A percentile compares a stretch with the other conserved stretches of the same genome.
These are phyloP conservation scores for Coemansia sp. DNA, from an alignment of 192 early-diverging fungal species.

Conservation along the genomic window DNA sequence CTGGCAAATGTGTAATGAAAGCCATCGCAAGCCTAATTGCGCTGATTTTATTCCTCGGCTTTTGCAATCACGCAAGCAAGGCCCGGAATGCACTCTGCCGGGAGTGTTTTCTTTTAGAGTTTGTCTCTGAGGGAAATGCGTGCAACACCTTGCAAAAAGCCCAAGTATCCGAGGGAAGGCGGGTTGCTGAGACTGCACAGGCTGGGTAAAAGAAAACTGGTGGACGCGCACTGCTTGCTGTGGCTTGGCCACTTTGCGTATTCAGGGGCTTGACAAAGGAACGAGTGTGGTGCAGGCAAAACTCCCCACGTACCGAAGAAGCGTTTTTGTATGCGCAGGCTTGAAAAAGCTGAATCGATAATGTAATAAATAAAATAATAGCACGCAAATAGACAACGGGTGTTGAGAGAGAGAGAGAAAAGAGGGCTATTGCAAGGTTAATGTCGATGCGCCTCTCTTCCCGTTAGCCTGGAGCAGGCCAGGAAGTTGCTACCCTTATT, in stretches of 20 bases:
- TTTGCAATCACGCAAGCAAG: no score
- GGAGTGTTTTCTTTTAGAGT: not conserved
- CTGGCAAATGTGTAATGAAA: no score
- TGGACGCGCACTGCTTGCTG: not conserved
- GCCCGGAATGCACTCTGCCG: no score
- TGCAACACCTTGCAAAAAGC: not conserved
- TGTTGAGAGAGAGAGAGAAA: not conserved
- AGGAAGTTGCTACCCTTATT: constrained; percentile 2
- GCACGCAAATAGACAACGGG: not conserved
- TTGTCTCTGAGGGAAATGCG: not conserved
- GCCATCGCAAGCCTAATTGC: no score
- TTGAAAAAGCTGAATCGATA: not conserved
- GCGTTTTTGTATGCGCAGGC: not conserved
- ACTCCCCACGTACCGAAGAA: constrained; percentile 1
- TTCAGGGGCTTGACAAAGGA: not conserved
- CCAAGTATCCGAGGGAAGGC: not conserved
- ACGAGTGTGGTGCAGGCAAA: not conserved
- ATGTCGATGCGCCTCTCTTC: constrained; percentile 2
- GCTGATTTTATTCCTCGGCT: no score
- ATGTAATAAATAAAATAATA: not conserved
- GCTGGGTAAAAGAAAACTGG: not conserved
- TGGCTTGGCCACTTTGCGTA: not conserved
- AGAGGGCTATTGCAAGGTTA: constrained; percentile 1
- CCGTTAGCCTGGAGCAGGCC: not conserved
- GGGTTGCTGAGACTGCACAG: not conserved